These are phyloP conservation scores for Pseudocercospora macadamiae DNA, from an alignment of 2,329 filamentous ascomycete species.

Conservation along the genomic window DNA sequence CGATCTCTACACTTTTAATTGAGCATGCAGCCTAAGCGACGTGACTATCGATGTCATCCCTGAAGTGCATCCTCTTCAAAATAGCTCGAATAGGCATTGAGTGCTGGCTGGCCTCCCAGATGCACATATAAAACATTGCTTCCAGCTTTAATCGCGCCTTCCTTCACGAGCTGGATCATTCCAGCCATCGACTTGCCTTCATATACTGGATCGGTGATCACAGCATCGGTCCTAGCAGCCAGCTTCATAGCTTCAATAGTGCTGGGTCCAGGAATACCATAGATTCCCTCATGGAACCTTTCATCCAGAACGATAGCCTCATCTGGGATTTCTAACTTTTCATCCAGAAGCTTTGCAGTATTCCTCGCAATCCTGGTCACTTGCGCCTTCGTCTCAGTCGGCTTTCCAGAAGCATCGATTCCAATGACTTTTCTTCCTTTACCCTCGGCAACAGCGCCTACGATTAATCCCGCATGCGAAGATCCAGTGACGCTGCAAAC, in stretches of 20 bases:
- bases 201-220: constrained; percentile 76
- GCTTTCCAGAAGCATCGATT: constrained; percentile 66
- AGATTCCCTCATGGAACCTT: constrained; percentile 67
- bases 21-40: too few relatives aligned
- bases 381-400: constrained; percentile 65
- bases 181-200: constrained; percentile 76
- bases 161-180: constrained; percentile 68
- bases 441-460: constrained; percentile 63
- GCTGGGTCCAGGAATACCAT: constrained; percentile 67
- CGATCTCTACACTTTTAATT: too few relatives aligned
- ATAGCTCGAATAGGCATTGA: constrained; percentile 63
- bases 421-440: constrained; percentile 62
- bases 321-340: constrained; percentile 63
- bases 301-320: constrained; percentile 66
- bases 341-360: constrained; percentile 66
- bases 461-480: constrained; percentile 72
- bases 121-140: constrained; percentile 71
- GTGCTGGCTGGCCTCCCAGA: constrained; percentile 68
- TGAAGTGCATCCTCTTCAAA: constrained; percentile 20
- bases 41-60: neutral
- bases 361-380: constrained; percentile 67
- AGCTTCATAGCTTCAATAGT: constrained; percentile 72
- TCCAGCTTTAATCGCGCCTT: constrained; percentile 63
- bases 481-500: constrained; percentile 70
- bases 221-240: constrained; percentile 68